phyloP scores from a whole-genome alignment of 2,329 filamentous ascomycete species.

The Aspergillus calidoustus region DNA sequence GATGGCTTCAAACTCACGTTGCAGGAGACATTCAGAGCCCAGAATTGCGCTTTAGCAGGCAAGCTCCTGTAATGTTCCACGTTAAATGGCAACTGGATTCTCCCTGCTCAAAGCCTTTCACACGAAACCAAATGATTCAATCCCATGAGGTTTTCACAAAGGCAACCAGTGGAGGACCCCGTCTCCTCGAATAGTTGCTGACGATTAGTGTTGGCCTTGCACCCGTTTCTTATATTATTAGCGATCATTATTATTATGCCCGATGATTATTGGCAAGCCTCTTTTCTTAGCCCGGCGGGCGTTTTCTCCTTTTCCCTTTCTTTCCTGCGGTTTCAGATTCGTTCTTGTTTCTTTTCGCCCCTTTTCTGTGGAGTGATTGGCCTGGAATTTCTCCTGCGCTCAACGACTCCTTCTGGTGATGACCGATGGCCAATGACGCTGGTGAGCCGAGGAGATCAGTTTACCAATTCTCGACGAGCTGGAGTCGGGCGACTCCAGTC shows the following conservation, averaged over 20 bases:
- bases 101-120: not conserved
- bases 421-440: conserved; percentile 2
- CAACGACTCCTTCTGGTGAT: not conserved
- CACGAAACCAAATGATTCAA: not conserved
- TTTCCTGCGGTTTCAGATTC: conserved; percentile 15
- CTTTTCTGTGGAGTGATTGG: conserved; percentile 16
- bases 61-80: not conserved
- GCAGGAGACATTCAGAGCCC: not conserved
- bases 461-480: conserved; percentile 13
- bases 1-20: not conserved
- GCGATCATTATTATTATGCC: conserved; percentile 8
- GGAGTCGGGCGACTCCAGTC: conserved; percentile 19
- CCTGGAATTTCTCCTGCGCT: conserved; percentile 7
- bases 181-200: conserved; percentile 1
- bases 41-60: not conserved
- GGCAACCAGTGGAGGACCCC: conserved; percentile 16
- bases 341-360: conserved; percentile 17
- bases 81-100: not conserved
- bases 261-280: conserved; percentile 6
- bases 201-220: conserved; percentile 1
- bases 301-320: conserved; percentile 15
- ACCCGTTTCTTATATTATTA: not conserved
- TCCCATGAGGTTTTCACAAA: not conserved
- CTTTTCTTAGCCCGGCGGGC: conserved; percentile 5
- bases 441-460: conserved; percentile 9